Evolutionary conservation across 176 grass and related monocot species (phyloP).

Genomic region (Avena atlantica): DNA sequence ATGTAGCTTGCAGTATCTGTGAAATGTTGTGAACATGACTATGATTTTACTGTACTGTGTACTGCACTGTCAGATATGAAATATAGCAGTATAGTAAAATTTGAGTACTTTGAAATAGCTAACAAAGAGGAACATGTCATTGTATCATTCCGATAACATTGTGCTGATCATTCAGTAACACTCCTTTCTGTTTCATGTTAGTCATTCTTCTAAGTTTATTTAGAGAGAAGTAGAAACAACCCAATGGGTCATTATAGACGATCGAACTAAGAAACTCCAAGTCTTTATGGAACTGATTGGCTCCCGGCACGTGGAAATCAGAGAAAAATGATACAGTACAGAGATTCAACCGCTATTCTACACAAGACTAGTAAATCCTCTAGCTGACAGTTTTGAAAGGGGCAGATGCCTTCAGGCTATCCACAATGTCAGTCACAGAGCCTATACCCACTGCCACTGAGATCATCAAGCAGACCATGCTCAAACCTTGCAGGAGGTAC

Average conservation of each 20-base stretch:
- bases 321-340: constrained; percentile 23
- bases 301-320: background rate
- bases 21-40: background rate
- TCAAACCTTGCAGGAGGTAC: constrained; percentile 65
- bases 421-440: constrained; percentile 75
- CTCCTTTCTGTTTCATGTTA: constrained; percentile 20
- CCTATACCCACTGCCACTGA: constrained; percentile 70
- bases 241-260: constrained; percentile 6
- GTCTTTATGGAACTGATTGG: background rate
- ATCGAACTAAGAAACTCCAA: constrained; percentile 5
- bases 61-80: constrained; percentile 4
- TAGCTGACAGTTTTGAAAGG: constrained; percentile 65
- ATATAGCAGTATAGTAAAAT: background rate
- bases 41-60: constrained; percentile 10
- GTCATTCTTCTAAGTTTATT: constrained; percentile 33
- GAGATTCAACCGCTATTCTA: constrained; percentile 32
- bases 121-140: background rate
- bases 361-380: constrained; percentile 38
- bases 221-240: constrained; percentile 21
- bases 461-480: constrained; percentile 60
- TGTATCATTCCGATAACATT: background rate
- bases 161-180: constrained; percentile 3
- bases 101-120: constrained; percentile 7
- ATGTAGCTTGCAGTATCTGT: constrained; percentile 10
- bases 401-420: constrained; percentile 52